Evolutionary conservation across 169 alveolate genomes (phyloP).

Genomic region (Plasmodium adleri): DNA sequence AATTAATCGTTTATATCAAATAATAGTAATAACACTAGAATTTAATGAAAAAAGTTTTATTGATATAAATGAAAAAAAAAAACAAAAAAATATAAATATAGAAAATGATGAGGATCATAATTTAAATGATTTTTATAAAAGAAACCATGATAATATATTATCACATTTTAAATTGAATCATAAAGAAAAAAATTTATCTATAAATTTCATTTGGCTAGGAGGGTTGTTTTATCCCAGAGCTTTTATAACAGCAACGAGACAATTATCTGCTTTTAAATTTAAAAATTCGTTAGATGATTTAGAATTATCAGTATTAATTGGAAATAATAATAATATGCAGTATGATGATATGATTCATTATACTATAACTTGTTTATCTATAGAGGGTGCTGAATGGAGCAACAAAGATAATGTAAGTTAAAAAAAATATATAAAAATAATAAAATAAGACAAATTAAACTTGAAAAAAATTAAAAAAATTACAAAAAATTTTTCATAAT

Average conservation of each 20-base stretch:
- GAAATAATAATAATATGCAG: constrained; percentile 38
- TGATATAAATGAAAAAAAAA: constrained; percentile 9
- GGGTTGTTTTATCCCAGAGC: constrained; percentile 94
- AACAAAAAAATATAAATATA: not conserved
- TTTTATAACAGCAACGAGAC: constrained; percentile 92
- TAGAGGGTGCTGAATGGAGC: constrained; percentile 91
- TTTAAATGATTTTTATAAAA: constrained; percentile 31
- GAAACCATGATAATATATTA: constrained; percentile 60
- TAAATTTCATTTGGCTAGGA: constrained; percentile 89
- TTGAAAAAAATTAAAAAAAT: not conserved
- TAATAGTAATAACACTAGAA: constrained; percentile 65
- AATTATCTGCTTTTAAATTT: constrained; percentile 87
- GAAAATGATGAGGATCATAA: constrained; percentile 5
- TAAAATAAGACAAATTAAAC: constrained; percentile 3
- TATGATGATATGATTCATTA: constrained; percentile 81
- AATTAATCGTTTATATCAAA: constrained; percentile 70
- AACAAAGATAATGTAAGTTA: constrained; percentile 37
- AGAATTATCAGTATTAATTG: constrained; percentile 82
- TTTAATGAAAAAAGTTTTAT: constrained; percentile 22
- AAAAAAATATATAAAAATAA: not conserved
- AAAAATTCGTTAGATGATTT: constrained; percentile 90
- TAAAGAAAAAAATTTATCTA: constrained; percentile 36
- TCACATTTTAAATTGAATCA: constrained; percentile 38
- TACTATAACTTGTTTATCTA: constrained; percentile 86
- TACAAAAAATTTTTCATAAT: not conserved